These are phyloP conservation scores for Cucurbita ficifolia DNA, from an alignment of 306 rosid species.

Conservation along the genomic window DNA sequence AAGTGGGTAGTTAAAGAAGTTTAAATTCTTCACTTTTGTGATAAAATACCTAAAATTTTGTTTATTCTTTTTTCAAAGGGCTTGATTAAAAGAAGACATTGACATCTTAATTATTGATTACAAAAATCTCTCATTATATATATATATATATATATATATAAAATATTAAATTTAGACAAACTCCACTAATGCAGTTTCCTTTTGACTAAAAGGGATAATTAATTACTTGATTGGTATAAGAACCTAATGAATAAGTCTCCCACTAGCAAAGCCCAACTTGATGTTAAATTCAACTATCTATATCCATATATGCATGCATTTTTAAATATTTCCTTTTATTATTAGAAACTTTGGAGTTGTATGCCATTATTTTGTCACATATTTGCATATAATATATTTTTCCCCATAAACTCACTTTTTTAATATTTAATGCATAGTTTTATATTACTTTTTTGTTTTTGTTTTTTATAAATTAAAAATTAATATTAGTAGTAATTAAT, in stretches of 20 bases:
- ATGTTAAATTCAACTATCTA: not conserved
- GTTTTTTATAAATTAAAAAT: not conserved
- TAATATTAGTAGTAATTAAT: not conserved
- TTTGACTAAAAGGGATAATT: not conserved
- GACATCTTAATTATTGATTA: not conserved
- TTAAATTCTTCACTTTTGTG: not conserved
- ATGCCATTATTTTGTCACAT: conserved; percentile 15
- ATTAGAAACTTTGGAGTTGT: conserved; percentile 16
- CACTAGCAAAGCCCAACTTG: conserved; percentile 1
- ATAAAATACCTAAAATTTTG: not conserved
- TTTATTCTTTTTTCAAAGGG: not conserved
- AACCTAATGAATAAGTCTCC: conserved; percentile 3
- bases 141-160: not conserved
- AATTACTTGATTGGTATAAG: not conserved
- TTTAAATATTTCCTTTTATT: not conserved
- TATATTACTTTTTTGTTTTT: not conserved
- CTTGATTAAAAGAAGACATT: not conserved
- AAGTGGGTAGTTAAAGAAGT: not conserved
- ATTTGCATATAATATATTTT: not conserved
- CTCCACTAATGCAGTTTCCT: not conserved
- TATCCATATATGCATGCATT: conserved; percentile 1
- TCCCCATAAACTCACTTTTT: not conserved
- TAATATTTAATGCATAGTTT: not conserved
- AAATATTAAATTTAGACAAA: not conserved
- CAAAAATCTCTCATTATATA: not conserved